A percentile compares a stretch with the other conserved stretches of the same genome.
phyloP scores from a whole-genome alignment of 441 rosid genomes.

The Eruca vesicaria region DNA sequence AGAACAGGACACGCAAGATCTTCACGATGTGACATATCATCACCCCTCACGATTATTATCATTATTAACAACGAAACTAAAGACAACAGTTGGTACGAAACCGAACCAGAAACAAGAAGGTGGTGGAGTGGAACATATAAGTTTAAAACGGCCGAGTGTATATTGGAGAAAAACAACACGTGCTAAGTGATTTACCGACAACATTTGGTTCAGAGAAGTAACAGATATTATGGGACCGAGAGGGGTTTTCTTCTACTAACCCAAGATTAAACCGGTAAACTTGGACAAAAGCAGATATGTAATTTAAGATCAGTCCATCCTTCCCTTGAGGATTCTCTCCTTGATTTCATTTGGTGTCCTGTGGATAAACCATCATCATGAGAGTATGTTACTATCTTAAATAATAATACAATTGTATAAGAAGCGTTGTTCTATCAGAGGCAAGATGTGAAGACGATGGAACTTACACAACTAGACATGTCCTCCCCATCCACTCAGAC shows the following conservation, averaged over 20 bases:
- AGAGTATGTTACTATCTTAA: not conserved
- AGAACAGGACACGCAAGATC: not conserved
- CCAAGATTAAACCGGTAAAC: not conserved
- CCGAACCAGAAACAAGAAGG: not conserved
- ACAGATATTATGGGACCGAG: not conserved
- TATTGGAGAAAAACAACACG: conserved; percentile 1
- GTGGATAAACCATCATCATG: conserved; percentile 30
- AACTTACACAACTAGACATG: conserved; percentile 89
- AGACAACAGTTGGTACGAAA: not conserved
- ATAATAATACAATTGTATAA: not conserved
- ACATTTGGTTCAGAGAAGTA: conserved; percentile 1
- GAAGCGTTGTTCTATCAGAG: not conserved
- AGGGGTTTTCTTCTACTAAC: conserved; percentile 1
- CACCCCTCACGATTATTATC: not conserved
- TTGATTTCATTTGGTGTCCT: conserved; percentile 74
- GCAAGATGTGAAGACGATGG: not conserved
- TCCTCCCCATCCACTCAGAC: conserved; percentile 95
- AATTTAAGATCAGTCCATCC: conserved; percentile 60
- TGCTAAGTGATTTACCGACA: conserved; percentile 5
- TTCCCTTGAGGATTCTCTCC: conserved; percentile 81
- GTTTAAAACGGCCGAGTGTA: not conserved
- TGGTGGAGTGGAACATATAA: not conserved
- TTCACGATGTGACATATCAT: not conserved
- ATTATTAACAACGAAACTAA: not conserved
- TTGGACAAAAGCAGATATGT: not conserved